A percentile compares a stretch with the other conserved stretches of the same genome.
These are phyloP conservation scores for Mycena chlorophos DNA, from an alignment of 768 basidiomycete genomes.

Conservation along the genomic window DNA sequence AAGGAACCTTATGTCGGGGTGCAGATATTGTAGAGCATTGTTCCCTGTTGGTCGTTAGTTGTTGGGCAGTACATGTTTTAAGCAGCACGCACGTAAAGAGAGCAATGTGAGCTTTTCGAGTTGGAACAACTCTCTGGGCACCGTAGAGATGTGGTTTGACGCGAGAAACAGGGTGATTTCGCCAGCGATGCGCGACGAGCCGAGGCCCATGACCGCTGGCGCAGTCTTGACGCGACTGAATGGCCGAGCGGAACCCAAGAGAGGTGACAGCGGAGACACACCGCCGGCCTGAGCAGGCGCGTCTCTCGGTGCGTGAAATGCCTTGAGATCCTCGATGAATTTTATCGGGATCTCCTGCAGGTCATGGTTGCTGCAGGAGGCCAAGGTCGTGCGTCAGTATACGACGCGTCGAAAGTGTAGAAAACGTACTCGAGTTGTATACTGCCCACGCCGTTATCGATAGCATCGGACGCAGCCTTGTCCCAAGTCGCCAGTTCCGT, in stretches of 20 bases:
- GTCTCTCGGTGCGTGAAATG: constrained; percentile 40
- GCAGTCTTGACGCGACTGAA: constrained; percentile 38
- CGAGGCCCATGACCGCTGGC: constrained; percentile 28
- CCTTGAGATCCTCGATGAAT: constrained; percentile 47
- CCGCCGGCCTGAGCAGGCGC: constrained; percentile 11
- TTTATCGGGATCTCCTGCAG: constrained; percentile 52
- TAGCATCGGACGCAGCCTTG: constrained; percentile 40
- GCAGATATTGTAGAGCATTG: neutral
- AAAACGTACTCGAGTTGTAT: constrained; percentile 53
- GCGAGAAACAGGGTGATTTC: constrained; percentile 59
- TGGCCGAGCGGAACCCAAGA: constrained; percentile 20
- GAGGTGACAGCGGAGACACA: constrained; percentile 6
- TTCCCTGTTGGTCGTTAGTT: neutral
- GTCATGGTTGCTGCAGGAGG: constrained; percentile 33
- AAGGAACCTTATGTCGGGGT: neutral
- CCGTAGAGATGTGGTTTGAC: constrained; percentile 48
- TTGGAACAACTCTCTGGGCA: constrained; percentile 60
- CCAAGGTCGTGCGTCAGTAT: constrained; percentile 7
- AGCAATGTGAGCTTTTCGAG: constrained; percentile 61
- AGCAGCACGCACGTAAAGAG: constrained; percentile 53
- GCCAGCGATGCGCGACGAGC: constrained; percentile 38
- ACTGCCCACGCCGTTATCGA: constrained; percentile 49
- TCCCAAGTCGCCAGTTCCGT: constrained; percentile 49
- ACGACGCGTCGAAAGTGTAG: neutral
- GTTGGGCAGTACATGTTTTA: neutral